Evolutionary conservation across 805 yeast genomes (phyloP), one percentile per base, ranked within the genome.

Genomic region (Yamadazyma takamatsuzukensis): DNA sequence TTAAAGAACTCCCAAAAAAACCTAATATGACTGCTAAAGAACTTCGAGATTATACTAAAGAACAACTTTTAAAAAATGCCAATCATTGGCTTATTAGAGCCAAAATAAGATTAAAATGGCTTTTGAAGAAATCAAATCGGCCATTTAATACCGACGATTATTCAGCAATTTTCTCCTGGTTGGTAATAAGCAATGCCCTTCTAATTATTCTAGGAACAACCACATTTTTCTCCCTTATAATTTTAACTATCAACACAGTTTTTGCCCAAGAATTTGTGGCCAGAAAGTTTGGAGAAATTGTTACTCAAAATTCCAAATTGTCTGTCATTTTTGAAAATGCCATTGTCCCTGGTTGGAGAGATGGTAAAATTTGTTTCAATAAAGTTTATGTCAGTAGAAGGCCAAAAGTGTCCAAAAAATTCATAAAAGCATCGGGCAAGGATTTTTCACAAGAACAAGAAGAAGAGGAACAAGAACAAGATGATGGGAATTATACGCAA

Each of bases 401-500:
- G 38, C 98, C 98, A 0, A 77, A 78, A 34, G 51, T 61, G 18
- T 51, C 68, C 17, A 59, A 60, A 37, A 59, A 63, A 17, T 83
- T 85, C 33, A 70, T 68, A 12, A 81, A 83, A 44, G 93, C 89
- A 11, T 78, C 85, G 1, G 19, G 6, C 17, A 13, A 16, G 2
- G n/a, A n/a, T n/a, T n/a, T n/a, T n/a, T n/a, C n/a, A n/a, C n/a
- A n/a, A n/a, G 23, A 30, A 72, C 75, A 24, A 76, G 81, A 18
- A 40, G 52, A 25, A 11, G 47, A 48, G 17, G 68, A 59, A 11
- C 70, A 61, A 17, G 61, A 61, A 14, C 67, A 62, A 34, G 96
- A 83, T 47, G 95, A 88, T 53, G 97, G 97, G 1, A 93, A 93
- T 58, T 93, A 89, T 58, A 90, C 98, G 0, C 98, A 93, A 54